Conservation (phyloP, 768 basidiomycete genomes). For the Mycena latifolia region DNA sequence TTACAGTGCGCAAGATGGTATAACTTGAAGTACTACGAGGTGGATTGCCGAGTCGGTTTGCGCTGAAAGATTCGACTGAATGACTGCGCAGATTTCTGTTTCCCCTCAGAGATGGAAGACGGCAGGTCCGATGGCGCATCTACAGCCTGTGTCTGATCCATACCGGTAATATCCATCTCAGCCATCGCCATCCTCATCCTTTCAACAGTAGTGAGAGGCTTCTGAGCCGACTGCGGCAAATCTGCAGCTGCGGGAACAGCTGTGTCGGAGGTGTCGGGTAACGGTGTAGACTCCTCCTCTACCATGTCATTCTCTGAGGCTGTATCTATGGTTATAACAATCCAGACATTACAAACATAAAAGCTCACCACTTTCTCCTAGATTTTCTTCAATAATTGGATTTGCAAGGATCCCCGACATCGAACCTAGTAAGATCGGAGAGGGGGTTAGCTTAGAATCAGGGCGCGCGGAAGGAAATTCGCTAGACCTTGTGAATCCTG, state of each 20-base stretch:
- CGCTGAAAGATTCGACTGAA: no score
- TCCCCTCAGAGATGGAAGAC: neutral
- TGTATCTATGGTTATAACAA: conserved; percentile 9
- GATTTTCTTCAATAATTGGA: neutral
- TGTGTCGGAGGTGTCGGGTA: neutral
- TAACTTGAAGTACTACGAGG: no score
- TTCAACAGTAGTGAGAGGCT: conserved; percentile 12
- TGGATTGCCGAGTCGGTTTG: no score
- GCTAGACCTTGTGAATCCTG: conserved; percentile 13
- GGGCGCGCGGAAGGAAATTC: neutral
- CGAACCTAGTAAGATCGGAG: neutral
- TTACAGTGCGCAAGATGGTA: no score
- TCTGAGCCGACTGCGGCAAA: neutral
- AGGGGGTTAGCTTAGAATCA: neutral
- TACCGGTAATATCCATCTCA: conserved; percentile 10
- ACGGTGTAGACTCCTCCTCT: neutral
- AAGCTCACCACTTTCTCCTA: neutral
- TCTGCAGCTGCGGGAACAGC: conserved; percentile 5
- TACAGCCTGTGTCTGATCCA: conserved; percentile 2
- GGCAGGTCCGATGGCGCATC: neutral
- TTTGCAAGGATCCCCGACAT: neutral
- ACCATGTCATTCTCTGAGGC: neutral
- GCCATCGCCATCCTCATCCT: conserved; percentile 29
- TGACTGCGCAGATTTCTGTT: no score
- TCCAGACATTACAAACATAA: neutral